Conservation (phyloP, 2,329 filamentous ascomycete species). For the Ophiostoma montium region DNA sequence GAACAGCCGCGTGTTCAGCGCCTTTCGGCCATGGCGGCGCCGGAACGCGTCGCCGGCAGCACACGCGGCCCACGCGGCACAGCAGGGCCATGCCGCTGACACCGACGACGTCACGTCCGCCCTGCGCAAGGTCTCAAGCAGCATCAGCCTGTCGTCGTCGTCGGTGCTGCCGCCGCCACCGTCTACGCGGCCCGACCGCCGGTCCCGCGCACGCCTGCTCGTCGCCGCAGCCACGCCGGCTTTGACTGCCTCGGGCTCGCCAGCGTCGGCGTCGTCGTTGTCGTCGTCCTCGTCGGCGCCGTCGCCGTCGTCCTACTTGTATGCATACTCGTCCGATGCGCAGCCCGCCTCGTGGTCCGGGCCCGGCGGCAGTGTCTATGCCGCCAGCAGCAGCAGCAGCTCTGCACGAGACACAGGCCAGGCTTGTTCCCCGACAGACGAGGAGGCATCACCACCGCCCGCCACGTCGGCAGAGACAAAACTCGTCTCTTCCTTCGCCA, state of each 20-base stretch:
- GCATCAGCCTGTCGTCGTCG: neutral
- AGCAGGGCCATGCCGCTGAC: neutral
- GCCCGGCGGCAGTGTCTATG: neutral
- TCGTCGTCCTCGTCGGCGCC: neutral
- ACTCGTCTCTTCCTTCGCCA: too few species aligned
- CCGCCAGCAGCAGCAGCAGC: too few species aligned
- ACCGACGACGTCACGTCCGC: neutral
- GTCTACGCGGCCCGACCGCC: neutral
- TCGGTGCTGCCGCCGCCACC: neutral
- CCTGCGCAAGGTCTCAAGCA: neutral
- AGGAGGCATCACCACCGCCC: too few species aligned
- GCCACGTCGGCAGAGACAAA: too few species aligned
- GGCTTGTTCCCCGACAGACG: too few species aligned
- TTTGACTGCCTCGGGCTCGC: neutral
- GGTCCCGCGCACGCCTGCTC: neutral
- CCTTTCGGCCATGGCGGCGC: slow-evolving; percentile 17
- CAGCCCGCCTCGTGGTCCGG: neutral
- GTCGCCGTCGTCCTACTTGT: neutral
- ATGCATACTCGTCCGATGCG: neutral
- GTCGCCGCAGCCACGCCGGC: neutral
- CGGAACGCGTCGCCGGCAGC: neutral
- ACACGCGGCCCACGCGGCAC: neutral
- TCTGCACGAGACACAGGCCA: too few species aligned
- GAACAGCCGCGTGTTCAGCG: slow-evolving; percentile 12
- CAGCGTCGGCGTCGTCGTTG: neutral